Percentiles rank a stretch among this genome's conserved stretches.
Evolutionary conservation across 768 basidiomycete species (phyloP).

Genomic region (Leccinum disarticulatum): DNA sequence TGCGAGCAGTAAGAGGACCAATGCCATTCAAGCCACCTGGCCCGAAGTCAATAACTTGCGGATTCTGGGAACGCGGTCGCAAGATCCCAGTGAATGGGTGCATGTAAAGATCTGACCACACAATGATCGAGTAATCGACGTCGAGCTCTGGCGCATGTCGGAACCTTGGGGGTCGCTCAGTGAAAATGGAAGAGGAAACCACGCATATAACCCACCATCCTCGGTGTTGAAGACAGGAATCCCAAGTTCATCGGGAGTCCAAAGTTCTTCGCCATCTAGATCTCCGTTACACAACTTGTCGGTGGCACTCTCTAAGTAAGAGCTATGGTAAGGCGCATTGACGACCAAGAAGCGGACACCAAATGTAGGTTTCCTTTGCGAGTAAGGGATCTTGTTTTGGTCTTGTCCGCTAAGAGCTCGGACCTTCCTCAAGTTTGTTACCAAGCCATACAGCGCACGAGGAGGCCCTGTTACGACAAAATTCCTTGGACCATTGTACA

Average conservation of each 20-base stretch:
- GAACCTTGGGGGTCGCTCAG: conserved; percentile 52
- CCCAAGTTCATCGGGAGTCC: conserved; percentile 63
- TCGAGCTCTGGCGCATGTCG: conserved; percentile 69
- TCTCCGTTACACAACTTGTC: conserved; percentile 78
- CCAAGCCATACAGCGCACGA: conserved; percentile 90
- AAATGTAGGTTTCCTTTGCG: conserved; percentile 93
- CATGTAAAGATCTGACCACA: conserved; percentile 93
- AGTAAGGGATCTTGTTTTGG: conserved; percentile 92
- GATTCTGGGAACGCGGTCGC: conserved; percentile 88
- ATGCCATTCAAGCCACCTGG: conserved; percentile 94
- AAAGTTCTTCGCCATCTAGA: conserved; percentile 74
- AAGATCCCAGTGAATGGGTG: conserved; percentile 89
- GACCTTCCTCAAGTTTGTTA: conserved; percentile 85
- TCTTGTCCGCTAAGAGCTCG: conserved; percentile 85
- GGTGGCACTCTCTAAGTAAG: conserved; percentile 72
- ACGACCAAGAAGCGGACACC: conserved; percentile 93
- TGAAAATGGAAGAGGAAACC: conserved; percentile 19
- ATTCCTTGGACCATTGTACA: conserved; percentile 88
- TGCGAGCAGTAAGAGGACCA: conserved; percentile 85
- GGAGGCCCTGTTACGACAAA: conserved; percentile 94
- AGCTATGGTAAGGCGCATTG: conserved; percentile 94
- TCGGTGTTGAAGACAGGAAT: conserved; percentile 94
- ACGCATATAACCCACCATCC: conserved; percentile 58
- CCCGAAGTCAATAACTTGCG: conserved; percentile 94
- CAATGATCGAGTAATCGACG: conserved; percentile 81